Evolutionary conservation across 2,329 filamentous ascomycete genomes (phyloP), one percentile per base, ranked within the genome.

Genomic region (Fusarium sp.): DNA sequence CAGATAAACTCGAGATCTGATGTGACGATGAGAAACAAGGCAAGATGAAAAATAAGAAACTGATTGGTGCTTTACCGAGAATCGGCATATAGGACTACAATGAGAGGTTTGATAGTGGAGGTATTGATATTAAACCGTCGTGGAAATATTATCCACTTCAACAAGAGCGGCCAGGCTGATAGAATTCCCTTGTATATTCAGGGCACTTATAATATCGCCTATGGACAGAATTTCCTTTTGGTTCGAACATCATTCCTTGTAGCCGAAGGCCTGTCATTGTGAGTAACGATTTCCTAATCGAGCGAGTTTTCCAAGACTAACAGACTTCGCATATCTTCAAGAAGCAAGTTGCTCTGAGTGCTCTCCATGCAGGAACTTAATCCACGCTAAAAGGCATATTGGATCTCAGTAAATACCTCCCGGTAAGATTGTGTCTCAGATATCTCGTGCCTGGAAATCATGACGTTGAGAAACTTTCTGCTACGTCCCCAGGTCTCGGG

Each of bases 401-500:
- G 44, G 30, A 48, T 35, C 35, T 44, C 41, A 48, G 26, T n/a
- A 58, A 52, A 50, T 41, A 43, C 17, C 50, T 30, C 35, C 41
- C 45, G 51, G 51, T 39, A 56, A 19, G 35, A 37, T 30, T 35
- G 37, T 48, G 65, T 68, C 39, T 68, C 54, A 46, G 39, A 51
- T 43, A 56, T 60, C 44, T 56, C 17, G 65, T 68, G 60, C 65
- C 58, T 67, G 63, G 56, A 65, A 32, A 35, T 47, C 60, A 65
- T 57, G 61, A 51, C 61, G 47, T 68, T 61, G 56, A 47, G 65
- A 68, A 69, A 66, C 46, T 37, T 61, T 65, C 55, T 65, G 62
- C 46, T 62, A 66, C 62, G 19, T 37, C 45, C 47, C 33, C 41
- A 20, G 52, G 62, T 62, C 52, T 54, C 58, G 60, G 56, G 40